phyloP scores from a whole-genome alignment of 345 rosid genomes.

The Salix brachista region DNA sequence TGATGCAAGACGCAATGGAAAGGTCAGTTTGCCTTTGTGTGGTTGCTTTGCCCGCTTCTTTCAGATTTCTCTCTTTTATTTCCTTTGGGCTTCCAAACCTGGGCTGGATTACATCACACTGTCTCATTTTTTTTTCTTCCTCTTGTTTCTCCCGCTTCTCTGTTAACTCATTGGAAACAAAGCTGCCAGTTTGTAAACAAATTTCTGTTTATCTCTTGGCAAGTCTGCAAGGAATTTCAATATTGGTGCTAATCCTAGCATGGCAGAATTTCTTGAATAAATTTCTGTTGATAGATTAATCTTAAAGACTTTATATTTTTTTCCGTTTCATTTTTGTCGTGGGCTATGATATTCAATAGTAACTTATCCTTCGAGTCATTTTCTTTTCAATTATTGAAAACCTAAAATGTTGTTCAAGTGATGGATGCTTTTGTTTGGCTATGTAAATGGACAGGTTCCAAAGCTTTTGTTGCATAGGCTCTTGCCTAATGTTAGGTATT shows the following conservation, averaged over 20 bases:
- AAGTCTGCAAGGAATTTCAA: neutral
- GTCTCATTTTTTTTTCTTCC: neutral
- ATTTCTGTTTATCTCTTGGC: neutral
- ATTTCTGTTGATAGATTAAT: neutral
- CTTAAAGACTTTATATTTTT: neutral
- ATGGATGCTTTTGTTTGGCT: constrained; percentile 7
- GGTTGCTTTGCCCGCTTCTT: neutral
- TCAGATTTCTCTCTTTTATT: neutral
- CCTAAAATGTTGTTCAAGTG: neutral
- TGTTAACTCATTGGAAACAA: neutral
- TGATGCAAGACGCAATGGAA: constrained; percentile 85
- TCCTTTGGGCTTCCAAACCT: neutral
- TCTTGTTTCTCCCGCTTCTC: neutral
- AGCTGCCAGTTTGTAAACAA: neutral
- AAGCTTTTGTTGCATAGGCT: constrained; percentile 83
- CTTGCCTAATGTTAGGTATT: constrained; percentile 68
- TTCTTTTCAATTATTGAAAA: neutral
- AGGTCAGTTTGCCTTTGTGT: constrained; percentile 38
- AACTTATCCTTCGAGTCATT: neutral
- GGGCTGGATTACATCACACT: neutral
- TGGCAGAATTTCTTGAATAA: neutral
- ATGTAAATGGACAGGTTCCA: constrained; percentile 57
- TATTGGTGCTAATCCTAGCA: neutral
- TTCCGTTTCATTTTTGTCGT: neutral
- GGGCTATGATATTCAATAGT: neutral